A percentile compares a stretch with the other conserved stretches of the same genome.
Conservation (phyloP, 306 rosid species). For the Quercus gilva region DNA sequence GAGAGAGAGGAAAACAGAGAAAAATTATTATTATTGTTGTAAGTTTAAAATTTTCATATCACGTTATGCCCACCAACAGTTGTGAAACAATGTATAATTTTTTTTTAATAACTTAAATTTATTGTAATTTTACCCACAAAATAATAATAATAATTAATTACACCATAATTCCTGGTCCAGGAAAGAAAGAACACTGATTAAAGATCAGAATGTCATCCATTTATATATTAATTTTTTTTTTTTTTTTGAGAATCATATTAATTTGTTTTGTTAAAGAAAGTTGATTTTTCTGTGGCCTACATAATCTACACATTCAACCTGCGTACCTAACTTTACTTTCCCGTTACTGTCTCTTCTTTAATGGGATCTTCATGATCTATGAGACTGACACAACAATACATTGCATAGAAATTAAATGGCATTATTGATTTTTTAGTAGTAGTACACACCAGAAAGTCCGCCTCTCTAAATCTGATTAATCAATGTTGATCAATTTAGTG, state of each 20-base stretch:
- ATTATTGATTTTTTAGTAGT: background rate
- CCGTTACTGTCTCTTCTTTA: background rate
- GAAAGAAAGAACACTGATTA: background rate
- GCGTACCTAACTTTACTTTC: background rate
- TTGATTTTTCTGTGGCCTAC: background rate
- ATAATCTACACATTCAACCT: background rate
- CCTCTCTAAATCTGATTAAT: no score
- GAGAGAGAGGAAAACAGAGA: no score
- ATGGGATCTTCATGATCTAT: constrained; percentile 1
- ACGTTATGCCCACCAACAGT: no score
- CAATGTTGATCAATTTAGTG: no score
- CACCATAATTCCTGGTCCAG: background rate
- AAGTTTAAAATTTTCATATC: no score
- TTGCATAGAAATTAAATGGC: background rate
- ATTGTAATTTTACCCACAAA: no score
- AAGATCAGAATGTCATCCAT: background rate
- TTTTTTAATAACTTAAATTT: no score
- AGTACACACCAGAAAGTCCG: background rate
- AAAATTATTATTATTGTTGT: no score
- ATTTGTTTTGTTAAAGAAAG: background rate
- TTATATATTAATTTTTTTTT: background rate
- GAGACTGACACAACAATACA: background rate
- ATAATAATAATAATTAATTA: background rate
- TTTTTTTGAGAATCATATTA: no score
- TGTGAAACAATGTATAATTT: no score